phyloP scores from a whole-genome alignment of 306 rosid genomes.

The Sindora glabra region DNA sequence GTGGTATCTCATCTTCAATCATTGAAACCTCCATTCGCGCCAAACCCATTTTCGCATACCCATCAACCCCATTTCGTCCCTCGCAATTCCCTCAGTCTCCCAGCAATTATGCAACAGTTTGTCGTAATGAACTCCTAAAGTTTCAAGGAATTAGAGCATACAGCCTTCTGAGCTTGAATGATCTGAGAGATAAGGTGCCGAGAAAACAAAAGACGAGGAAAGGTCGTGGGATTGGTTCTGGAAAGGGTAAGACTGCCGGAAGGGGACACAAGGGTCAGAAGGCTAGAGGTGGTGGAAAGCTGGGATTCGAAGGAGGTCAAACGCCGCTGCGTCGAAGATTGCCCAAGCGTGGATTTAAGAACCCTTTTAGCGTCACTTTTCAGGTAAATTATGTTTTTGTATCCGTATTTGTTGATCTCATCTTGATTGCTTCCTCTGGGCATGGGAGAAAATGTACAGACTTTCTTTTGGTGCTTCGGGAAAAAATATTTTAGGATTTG shows the following conservation, averaged over 20 bases:
- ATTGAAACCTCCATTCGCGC: conserved; percentile 15
- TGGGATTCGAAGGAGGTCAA: conserved; percentile 96
- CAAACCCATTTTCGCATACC: conserved; percentile 6
- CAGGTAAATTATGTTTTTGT: conserved; percentile 49
- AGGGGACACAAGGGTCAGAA: conserved; percentile 94
- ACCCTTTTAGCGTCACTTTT: conserved; percentile 85
- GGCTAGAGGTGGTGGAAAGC: conserved; percentile 79
- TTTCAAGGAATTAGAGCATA: conserved; percentile 52
- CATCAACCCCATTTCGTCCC: conserved; percentile 14
- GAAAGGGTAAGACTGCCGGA: conserved; percentile 99
- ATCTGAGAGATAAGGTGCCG: conserved; percentile 73
- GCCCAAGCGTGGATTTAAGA: conserved; percentile 88
- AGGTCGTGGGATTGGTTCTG: conserved; percentile 97
- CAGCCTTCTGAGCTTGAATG: conserved; percentile 87
- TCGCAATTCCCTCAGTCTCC: conserved; percentile 6
- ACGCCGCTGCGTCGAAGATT: conserved; percentile 87
- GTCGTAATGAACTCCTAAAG: background rate
- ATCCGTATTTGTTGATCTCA: background rate
- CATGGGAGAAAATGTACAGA: background rate
- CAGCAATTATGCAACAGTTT: background rate
- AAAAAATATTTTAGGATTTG: too few species aligned
- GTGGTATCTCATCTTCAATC: conserved; percentile 25
- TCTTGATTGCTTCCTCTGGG: background rate
- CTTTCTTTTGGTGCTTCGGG: too few species aligned
- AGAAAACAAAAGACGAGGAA: conserved; percentile 85